phyloP scores from a whole-genome alignment of 306 rosid genomes.

The Quercus bicolor region DNA sequence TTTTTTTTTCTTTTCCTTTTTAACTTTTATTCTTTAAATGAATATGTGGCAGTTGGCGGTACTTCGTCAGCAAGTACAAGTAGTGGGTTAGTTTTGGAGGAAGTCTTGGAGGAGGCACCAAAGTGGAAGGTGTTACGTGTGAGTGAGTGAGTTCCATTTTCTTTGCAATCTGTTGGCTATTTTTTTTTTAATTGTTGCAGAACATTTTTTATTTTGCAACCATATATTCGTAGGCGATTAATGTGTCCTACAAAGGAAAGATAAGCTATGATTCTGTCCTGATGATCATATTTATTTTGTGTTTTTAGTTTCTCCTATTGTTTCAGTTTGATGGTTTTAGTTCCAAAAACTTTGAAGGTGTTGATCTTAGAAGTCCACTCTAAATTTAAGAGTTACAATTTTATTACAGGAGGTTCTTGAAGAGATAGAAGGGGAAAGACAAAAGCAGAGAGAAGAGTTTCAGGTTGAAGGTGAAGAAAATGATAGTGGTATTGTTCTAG shows the following conservation, averaged over 20 bases:
- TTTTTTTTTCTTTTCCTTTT: not conserved
- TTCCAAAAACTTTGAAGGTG: slow-evolving; percentile 8
- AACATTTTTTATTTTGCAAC: not conserved
- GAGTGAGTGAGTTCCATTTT: slow-evolving; percentile 93
- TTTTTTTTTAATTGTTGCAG: not conserved
- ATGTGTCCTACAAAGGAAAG: not conserved
- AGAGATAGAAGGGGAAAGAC: slow-evolving; percentile 87
- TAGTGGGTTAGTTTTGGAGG: slow-evolving; percentile 55
- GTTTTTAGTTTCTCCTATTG: slow-evolving; percentile 1
- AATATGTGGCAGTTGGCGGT: slow-evolving; percentile 49
- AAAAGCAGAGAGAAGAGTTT: slow-evolving; percentile 45
- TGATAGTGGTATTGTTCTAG: slow-evolving; percentile 65
- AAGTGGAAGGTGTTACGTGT: slow-evolving; percentile 99
- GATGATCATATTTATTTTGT: slow-evolving; percentile 3
- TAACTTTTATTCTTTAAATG: slow-evolving; percentile 1
- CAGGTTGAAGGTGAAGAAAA: slow-evolving; percentile 50
- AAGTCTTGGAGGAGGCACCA: slow-evolving; percentile 96
- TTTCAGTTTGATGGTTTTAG: slow-evolving; percentile 15
- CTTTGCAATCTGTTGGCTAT: slow-evolving; percentile 24
- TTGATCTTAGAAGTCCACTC: slow-evolving; percentile 20
- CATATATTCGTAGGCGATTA: no score
- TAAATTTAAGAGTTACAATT: slow-evolving; percentile 16
- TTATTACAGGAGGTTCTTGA: slow-evolving; percentile 79
- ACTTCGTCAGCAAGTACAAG: slow-evolving; percentile 40
- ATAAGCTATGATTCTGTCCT: slow-evolving; percentile 4